These are phyloP conservation scores for Purpureocillium takamizusanense DNA, from an alignment of 2,329 filamentous ascomycete genomes.

Conservation along the genomic window DNA sequence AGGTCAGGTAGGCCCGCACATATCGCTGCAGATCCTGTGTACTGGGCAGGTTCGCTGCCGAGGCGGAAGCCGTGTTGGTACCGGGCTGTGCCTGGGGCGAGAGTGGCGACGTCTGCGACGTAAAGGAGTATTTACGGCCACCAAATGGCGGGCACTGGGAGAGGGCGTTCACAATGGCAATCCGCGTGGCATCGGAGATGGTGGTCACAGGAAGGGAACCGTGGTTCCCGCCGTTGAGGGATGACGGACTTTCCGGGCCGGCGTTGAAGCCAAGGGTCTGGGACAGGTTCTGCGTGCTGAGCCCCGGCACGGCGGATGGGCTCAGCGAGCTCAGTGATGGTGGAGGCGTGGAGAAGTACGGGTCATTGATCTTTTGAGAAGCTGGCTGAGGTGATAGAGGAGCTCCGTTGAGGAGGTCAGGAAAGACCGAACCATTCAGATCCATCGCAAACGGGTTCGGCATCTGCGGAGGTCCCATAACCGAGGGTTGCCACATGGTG, in stretches of 20 bases:
- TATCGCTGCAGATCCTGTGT: constrained; percentile 84
- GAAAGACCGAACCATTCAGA: constrained; percentile 63
- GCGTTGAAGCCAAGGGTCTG: constrained; percentile 54
- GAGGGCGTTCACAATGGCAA: constrained; percentile 50
- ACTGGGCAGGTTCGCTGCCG: constrained; percentile 59
- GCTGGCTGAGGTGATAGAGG: constrained; percentile 70
- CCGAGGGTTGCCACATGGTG: constrained; percentile 60
- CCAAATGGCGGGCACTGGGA: constrained; percentile 47
- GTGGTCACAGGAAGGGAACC: constrained; percentile 51
- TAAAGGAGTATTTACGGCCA: constrained; percentile 56
- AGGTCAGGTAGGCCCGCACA: constrained; percentile 80
- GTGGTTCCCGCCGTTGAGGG: constrained; percentile 56
- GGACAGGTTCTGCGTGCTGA: constrained; percentile 52
- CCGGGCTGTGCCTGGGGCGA: constrained; percentile 41
- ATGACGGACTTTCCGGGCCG: constrained; percentile 65
- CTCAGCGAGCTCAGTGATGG: constrained; percentile 66
- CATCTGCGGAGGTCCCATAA: constrained; percentile 62
- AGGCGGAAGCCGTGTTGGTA: constrained; percentile 38
- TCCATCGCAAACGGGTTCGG: constrained; percentile 67
- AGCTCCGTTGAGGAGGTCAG: constrained; percentile 63
- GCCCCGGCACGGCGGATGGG: constrained; percentile 60
- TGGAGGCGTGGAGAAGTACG: constrained; percentile 71
- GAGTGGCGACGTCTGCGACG: constrained; percentile 44
- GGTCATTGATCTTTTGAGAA: constrained; percentile 62
- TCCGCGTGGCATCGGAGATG: constrained; percentile 56